Base-by-base conservation (phyloP, 768 basidiomycete genomes). In the Phylloporus sp. region DNA sequence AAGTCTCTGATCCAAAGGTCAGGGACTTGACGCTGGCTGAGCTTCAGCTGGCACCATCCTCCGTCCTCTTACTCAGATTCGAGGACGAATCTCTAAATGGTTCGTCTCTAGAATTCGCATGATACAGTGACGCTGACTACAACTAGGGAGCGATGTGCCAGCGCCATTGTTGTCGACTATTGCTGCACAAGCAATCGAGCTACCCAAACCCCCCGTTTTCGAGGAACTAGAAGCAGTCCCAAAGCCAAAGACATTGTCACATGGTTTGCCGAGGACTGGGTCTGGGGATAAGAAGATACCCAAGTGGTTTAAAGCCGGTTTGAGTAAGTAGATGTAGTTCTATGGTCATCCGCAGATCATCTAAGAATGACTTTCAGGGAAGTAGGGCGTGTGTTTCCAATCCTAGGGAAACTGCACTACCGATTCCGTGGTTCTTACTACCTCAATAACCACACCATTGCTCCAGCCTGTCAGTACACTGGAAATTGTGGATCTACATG, bases 401-500 rank as follows among this genome's bases (percentile, higher is more conserved):
- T 27, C 6, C 20, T 20, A 38, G 13, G 20, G 24, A 18, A 36
- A 27, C 28, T 49, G 42, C 36, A 58, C 48, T 41, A 42, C 21
- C 39, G 22, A 43, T 45, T 23, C 42, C 42, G 28, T 48, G 21
- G 32, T 34, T 28, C 26, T 34, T 46, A 28, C 29, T 31, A 11
- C 21, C 32, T 49, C 18, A 17, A 46, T 13, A 32, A 45, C 31
- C 10, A 7, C 31, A 17, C 14, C 2, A 4, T n/a, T 35, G 18
- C n/a, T 45, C 32, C 52, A 39, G 38, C 24, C 3, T 44, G 29
- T 44, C 58, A 94, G 63, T 96, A 96, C 13, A 89, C 64, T 23
- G 93, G 93, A 62, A 97, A 94, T 18, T 59, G 60, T 23, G 73
- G 68, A 66, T 97, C 88, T 9, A 94, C 79, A 14, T 84, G 68